These are phyloP conservation scores for Quercus berberidifolia DNA, from an alignment of 306 rosid species.

Conservation along the genomic window DNA sequence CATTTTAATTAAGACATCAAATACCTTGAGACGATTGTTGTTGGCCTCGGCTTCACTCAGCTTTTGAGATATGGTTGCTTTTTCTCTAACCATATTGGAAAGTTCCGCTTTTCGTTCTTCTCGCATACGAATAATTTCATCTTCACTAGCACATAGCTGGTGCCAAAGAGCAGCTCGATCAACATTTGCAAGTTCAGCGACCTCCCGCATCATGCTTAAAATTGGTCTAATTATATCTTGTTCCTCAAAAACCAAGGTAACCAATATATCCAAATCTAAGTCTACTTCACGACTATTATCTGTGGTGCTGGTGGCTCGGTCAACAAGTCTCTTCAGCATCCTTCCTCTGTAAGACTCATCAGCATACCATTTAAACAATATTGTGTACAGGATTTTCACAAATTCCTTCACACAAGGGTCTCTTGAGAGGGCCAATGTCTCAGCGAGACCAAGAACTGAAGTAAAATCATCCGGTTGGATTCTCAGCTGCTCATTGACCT, in stretches of 20 bases:
- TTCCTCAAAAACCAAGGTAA: conserved; percentile 80
- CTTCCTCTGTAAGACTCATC: conserved; percentile 73
- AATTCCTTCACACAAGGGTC: conserved; percentile 77
- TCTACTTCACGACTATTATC: conserved; percentile 69
- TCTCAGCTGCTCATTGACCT: conserved; percentile 63
- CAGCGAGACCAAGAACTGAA: conserved; percentile 95
- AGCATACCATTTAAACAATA: conserved; percentile 90
- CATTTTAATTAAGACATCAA: conserved; percentile 44
- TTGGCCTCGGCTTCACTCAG: conserved; percentile 78
- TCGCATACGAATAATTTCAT: conserved; percentile 68
- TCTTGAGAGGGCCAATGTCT: conserved; percentile 82
- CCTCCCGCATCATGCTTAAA: conserved; percentile 92
- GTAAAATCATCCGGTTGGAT: conserved; percentile 81
- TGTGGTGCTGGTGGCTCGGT: conserved; percentile 68
- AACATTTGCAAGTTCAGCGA: conserved; percentile 85
- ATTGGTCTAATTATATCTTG: conserved; percentile 76
- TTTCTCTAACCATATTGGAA: conserved; percentile 61
- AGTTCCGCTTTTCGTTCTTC: conserved; percentile 75
- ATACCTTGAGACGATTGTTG: conserved; percentile 84
- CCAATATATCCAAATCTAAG: conserved; percentile 82
- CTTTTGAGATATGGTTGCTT: conserved; percentile 59
- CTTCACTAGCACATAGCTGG: conserved; percentile 89
- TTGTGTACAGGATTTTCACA: conserved; percentile 76
- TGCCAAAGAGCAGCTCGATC: conserved; percentile 98
- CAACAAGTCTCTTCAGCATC: conserved; percentile 89